Evolutionary conservation across 306 rosid genomes (phyloP), one percentile per base, ranked within the genome.

Genomic region (Castanopsis chinensis): DNA sequence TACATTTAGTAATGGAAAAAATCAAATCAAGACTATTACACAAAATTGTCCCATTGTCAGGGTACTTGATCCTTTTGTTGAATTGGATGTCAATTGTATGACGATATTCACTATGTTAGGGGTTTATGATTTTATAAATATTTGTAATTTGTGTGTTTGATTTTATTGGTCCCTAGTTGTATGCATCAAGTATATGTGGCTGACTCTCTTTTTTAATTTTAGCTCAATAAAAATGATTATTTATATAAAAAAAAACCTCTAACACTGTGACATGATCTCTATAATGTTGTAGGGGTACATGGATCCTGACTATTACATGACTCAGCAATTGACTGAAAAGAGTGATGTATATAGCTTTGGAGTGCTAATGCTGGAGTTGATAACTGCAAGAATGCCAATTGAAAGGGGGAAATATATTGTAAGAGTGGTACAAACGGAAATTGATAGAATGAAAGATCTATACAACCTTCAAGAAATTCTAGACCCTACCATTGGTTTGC

Each of bases 321-420:
- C 87, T 1, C 87, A 89, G 27, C 84, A 72, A 3, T 53, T 87
- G 58, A 89, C 88, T 0, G 84, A 87, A 67, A 87, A 87, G 82
- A 87, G 91, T 56, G 85, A 89, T 75, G 88, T 87, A 0, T 85
- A 81, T 33, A 83, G 91, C 75, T 89, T 81, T 69, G 91, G 91
- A 28, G 93, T 87, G 32, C 43, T 89, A 56, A 67, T 87, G 88
- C 20, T 87, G 53, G 93, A 89, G 78, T 8, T 85, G 53, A 63
- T 89, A 32, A 89, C 91, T 19, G 78, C 89, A 2, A 85, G 54
- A 61, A 73, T 28, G n/a, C 89, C 92, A 19, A 85, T 83, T 21
- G 75, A 85, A 61, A 14, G 5, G 35, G 86, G 92, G 41, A 78
- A 76, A 55, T 78, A 81, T 12, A 72, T 89, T 5, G 89, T 83